phyloP scores from a whole-genome alignment of 176 grass and related monocot genomes.

The Canna indica region DNA sequence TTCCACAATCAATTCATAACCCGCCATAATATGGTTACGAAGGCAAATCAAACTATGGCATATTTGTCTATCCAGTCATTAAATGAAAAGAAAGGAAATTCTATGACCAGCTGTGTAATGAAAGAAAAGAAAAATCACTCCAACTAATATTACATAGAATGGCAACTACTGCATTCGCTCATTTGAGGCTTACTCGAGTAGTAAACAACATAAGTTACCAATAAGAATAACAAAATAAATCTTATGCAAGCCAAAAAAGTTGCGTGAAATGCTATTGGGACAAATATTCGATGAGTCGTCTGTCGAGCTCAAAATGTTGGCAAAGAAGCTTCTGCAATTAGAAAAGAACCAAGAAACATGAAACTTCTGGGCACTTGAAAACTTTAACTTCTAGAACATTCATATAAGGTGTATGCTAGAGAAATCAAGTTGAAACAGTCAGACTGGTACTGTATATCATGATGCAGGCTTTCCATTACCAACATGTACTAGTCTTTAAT shows the following conservation, averaged over 20 bases:
- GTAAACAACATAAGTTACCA: not conserved
- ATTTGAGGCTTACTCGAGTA: not conserved
- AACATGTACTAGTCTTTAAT: no score
- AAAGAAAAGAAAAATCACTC: no score
- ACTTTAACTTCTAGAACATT: not conserved
- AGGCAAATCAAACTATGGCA: no score
- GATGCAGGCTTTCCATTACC: no score
- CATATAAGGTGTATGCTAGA: not conserved
- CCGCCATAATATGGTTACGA: no score
- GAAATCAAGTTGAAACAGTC: not conserved
- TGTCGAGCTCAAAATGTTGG: slow-evolving; percentile 86
- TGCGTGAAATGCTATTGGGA: slow-evolving; percentile 40
- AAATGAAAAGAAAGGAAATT: no score
- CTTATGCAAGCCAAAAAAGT: not conserved
- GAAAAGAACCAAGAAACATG: slow-evolving; percentile 22
- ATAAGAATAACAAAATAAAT: not conserved
- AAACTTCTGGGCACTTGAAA: not conserved
- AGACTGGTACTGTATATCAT: no score
- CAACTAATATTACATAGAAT: not conserved
- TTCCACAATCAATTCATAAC: no score
- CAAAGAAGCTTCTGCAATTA: slow-evolving; percentile 85
- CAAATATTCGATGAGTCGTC: slow-evolving; percentile 71
- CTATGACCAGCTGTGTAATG: no score
- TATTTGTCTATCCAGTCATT: no score
- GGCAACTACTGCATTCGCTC: not conserved